A percentile compares a stretch with the other conserved stretches of the same genome.
Evolutionary conservation across 257 asterid species (phyloP).

Genomic region (Capsicum chinense): DNA sequence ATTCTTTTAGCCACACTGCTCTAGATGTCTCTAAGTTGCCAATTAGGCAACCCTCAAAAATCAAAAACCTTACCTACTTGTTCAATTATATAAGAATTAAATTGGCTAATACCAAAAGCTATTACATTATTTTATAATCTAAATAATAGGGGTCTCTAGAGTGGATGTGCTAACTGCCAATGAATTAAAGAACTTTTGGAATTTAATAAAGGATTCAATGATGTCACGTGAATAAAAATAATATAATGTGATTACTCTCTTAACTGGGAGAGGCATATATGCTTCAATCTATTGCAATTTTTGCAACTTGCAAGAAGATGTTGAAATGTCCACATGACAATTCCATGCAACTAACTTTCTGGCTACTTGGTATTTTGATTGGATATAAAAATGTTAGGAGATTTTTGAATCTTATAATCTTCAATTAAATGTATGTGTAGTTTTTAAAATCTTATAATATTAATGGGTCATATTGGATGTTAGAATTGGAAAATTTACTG

Average conservation of each 20-base stretch:
- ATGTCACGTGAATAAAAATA: constrained; percentile 12
- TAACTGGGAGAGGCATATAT: background rate
- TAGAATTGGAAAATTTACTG: too few species aligned
- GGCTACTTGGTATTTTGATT: background rate
- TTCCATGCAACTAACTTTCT: background rate
- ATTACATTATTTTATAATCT: background rate
- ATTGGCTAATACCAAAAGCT: constrained; percentile 4
- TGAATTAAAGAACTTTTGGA: background rate
- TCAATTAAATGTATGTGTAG: too few species aligned
- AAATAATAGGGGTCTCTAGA: background rate
- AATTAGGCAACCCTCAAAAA: constrained; percentile 20
- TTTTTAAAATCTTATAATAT: too few species aligned
- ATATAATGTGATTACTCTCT: background rate
- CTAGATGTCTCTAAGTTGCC: background rate
- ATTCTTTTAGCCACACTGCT: background rate
- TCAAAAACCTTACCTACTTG: background rate
- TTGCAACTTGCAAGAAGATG: constrained; percentile 23
- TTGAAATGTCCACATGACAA: constrained; percentile 17
- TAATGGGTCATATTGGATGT: too few species aligned
- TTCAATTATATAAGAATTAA: constrained; percentile 14
- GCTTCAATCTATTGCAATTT: background rate
- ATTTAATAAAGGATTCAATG: constrained; percentile 16
- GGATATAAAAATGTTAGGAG: too few species aligned
- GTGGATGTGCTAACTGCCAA: constrained; percentile 21
- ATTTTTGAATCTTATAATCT: too few species aligned